Base-by-base conservation (phyloP, 345 rosid species). In the Linum tenue region DNA sequence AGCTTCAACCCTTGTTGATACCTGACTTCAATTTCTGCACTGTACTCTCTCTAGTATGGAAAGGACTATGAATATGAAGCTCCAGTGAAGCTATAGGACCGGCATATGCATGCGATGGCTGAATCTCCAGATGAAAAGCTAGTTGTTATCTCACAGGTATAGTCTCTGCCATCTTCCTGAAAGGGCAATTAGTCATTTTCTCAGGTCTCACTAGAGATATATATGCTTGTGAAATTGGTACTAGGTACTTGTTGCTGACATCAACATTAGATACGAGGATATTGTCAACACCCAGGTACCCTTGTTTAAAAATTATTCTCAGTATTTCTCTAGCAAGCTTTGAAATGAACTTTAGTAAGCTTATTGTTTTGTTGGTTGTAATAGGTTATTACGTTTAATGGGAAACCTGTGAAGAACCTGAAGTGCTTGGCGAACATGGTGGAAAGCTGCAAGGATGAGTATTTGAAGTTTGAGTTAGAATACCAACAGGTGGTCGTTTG, bases 1-100 rank as follows among this genome's bases (percentile, higher is more conserved):
- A n/a, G 5, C 7, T n/a, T 15, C 1, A 56, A 0, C 42, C 16
- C 31, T 22, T 22, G 31, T 40, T 55, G 17, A 57, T 15, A 9
- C 48, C 40, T 39, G 5, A 42, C 35, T 53, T 40, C 55, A 48
- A 6, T 59, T 50, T 3, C 35, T 9, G 8, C 17, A 16, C 63
- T 57, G 37, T 16, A 2, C 48, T 44, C 16, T 56, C 65, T 73
- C 42, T 84, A 89, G 98, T 89, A 92, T 73, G 95, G 98, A 48
- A 92, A 92, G 85, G 96, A 89, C 55, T 92, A 89, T 62, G 98
- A 92, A 70, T 92, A 84, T 68, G 97, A 92, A 78, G 94, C 98
- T 64, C 97, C 98, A 1, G 98, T 89, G 43, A 92, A 92, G 73
- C 80, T 92, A 41, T 79, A 89, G 81, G 91, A 87, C 72, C 89